Base-by-base conservation (phyloP, 768 basidiomycete species). In the Royoungia palumana region DNA sequence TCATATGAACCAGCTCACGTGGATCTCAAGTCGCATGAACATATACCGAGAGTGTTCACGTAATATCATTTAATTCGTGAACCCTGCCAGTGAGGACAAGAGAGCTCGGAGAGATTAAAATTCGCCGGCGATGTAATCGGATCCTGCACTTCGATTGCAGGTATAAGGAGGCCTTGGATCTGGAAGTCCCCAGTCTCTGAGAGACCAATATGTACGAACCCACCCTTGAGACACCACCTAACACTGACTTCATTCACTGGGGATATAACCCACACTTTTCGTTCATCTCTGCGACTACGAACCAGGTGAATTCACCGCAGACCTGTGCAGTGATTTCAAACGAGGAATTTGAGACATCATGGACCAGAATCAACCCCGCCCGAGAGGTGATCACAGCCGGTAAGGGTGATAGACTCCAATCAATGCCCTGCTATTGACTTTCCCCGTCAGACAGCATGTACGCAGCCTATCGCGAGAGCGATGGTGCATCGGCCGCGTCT, bases 171-270 rank as follows among this genome's bases (percentile, higher is more conserved):
- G 13, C 21, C 4, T 30, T 12, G 35, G 13, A 28, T 19, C 25
- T 17, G 22, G 19, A 27, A 13, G 21, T 27, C 7, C 19, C 32
- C 22, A 9, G 22, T 36, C 21, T 32, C 35, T 12, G 17, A 44
- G 12, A 44, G 13, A 24, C 17, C 21, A 24, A 41, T 16, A 35
- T 56, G 42, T 35, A 44, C 35, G 35, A 19, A 56, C 48, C 35
- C 22, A 50, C 32, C 27, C 12, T 41, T n/a, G n/a, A 43, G 10
- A 28, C 20, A 17, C 21, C 24, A 9, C 6, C 7, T 36, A 28
- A 38, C 11, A n/a, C 19, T 25, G 19, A 20, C 6, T 12, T 39
- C 32, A 38, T 35, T 25, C 19, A 13, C 9, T 17, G 12, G 16
- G 20, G 5, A 13, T 8, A 24, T 21, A n/a, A 30, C 10, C n/a